phyloP scores from a whole-genome alignment of 305 asterid species.

The Solanum aculeatissimum region DNA sequence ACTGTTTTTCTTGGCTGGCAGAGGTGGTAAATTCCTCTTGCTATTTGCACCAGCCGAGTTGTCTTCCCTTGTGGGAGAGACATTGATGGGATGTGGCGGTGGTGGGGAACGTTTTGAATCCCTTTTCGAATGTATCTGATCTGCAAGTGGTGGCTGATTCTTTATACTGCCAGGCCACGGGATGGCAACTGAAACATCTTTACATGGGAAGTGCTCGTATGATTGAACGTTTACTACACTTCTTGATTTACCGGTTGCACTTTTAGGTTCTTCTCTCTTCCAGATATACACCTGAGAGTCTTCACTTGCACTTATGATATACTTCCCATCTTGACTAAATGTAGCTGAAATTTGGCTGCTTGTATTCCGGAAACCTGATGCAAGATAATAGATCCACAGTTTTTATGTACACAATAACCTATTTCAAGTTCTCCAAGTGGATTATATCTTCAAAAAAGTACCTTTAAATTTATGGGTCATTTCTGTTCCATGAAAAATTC shows the following conservation, averaged over 20 bases:
- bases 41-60: conserved; percentile 9
- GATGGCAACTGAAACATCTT: conserved; percentile 57
- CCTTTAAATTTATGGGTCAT: conserved; percentile 58
- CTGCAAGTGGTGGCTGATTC: conserved; percentile 37
- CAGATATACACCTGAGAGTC: conserved; percentile 79
- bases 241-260: conserved; percentile 17
- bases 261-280: conserved; percentile 48
- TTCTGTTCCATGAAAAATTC: conserved; percentile 45
- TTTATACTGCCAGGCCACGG: conserved; percentile 54
- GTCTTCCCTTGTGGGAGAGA: conserved; percentile 24
- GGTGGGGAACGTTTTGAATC: conserved; percentile 29
- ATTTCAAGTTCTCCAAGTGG: neutral
- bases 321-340: conserved; percentile 53
- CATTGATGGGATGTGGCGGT: conserved; percentile 1
- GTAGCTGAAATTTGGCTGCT: conserved; percentile 68
- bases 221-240: conserved; percentile 24
- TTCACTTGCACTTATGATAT: conserved; percentile 66
- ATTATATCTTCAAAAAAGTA: neutral
- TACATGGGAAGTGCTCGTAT: conserved; percentile 57
- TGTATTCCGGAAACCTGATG: conserved; percentile 59
- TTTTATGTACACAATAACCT: neutral
- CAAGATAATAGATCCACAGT: neutral
- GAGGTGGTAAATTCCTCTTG: conserved; percentile 39
- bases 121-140: conserved; percentile 29
- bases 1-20: conserved; percentile 31